Evolutionary conservation across 2,329 filamentous ascomycete genomes (phyloP).

Genomic region (Cytospora paraplurivora): DNA sequence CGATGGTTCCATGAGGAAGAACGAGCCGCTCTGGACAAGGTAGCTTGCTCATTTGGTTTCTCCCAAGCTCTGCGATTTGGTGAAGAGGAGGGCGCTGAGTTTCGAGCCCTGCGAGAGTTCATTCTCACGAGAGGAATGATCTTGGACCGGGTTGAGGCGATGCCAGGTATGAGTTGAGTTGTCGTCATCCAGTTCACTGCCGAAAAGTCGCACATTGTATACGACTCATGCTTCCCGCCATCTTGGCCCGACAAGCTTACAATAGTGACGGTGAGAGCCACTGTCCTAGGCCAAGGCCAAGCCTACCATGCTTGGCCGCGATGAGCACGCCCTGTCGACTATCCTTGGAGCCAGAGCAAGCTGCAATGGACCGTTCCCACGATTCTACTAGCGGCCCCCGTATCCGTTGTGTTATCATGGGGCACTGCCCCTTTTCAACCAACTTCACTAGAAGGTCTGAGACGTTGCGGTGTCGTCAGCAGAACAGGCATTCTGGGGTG

Average conservation of each 20-base stretch:
- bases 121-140: slow-evolving; percentile 84
- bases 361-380: not conserved
- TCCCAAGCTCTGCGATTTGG: slow-evolving; percentile 77
- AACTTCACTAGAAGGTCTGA: not conserved
- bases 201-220: slow-evolving; percentile 6
- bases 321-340: not conserved
- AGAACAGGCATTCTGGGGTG: not conserved
- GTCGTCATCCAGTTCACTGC: slow-evolving; percentile 3
- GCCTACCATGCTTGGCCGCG: not conserved
- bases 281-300: no score
- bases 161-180: slow-evolving; percentile 76
- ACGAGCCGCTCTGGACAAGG: slow-evolving; percentile 79
- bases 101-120: slow-evolving; percentile 83
- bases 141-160: slow-evolving; percentile 83
- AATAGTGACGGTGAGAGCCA: no score
- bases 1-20: slow-evolving; percentile 91
- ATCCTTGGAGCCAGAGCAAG: not conserved
- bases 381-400: not conserved
- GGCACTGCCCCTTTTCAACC: not conserved
- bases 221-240: slow-evolving; percentile 6
- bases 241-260: no score
- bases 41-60: slow-evolving; percentile 91
- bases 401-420: not conserved
- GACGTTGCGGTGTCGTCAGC: not conserved
- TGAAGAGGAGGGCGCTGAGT: slow-evolving; percentile 89